These are phyloP conservation scores for Cercospora beticola DNA, from an alignment of 2,329 filamentous ascomycete genomes.

Conservation along the genomic window DNA sequence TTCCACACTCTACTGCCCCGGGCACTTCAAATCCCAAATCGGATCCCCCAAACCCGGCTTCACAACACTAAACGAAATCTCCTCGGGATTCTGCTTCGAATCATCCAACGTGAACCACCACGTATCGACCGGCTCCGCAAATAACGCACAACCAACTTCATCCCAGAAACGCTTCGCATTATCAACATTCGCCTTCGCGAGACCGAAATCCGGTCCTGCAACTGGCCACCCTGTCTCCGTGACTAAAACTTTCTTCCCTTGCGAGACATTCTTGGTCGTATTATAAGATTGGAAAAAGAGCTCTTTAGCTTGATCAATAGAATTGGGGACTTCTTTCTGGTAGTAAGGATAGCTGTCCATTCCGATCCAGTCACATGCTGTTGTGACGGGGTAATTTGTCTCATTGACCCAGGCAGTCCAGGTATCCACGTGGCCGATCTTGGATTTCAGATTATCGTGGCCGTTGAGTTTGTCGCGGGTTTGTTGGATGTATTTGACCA, in stretches of 20 bases:
- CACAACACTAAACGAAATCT: slow-evolving; percentile 24
- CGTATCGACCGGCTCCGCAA: slow-evolving; percentile 55
- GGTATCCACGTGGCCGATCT: slow-evolving; percentile 83
- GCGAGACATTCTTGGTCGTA: slow-evolving; percentile 58
- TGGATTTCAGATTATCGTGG: slow-evolving; percentile 55
- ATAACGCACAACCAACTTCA: slow-evolving; percentile 69
- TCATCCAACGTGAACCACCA: slow-evolving; percentile 60
- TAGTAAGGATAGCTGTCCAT: slow-evolving; percentile 82
- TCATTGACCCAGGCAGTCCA: slow-evolving; percentile 58
- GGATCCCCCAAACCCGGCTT: slow-evolving; percentile 40
- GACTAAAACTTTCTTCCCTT: slow-evolving; percentile 74
- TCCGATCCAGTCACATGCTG: slow-evolving; percentile 73
- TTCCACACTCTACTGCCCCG: background rate
- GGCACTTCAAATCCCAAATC: slow-evolving; percentile 21
- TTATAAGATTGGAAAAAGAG: slow-evolving; percentile 68
- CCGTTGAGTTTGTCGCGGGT: slow-evolving; percentile 64
- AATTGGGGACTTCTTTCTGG: slow-evolving; percentile 66
- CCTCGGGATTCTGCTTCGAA: background rate
- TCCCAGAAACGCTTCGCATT: slow-evolving; percentile 82
- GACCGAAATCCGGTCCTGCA: slow-evolving; percentile 61
- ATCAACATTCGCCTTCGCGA: slow-evolving; percentile 60
- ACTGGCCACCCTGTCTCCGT: slow-evolving; percentile 88
- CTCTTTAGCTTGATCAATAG: slow-evolving; percentile 60
- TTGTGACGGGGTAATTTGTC: slow-evolving; percentile 68
- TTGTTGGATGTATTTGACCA: slow-evolving; percentile 69